Evolutionary conservation across 2,329 filamentous ascomycete genomes (phyloP).

Genomic region (Aspergillus sp.): DNA sequence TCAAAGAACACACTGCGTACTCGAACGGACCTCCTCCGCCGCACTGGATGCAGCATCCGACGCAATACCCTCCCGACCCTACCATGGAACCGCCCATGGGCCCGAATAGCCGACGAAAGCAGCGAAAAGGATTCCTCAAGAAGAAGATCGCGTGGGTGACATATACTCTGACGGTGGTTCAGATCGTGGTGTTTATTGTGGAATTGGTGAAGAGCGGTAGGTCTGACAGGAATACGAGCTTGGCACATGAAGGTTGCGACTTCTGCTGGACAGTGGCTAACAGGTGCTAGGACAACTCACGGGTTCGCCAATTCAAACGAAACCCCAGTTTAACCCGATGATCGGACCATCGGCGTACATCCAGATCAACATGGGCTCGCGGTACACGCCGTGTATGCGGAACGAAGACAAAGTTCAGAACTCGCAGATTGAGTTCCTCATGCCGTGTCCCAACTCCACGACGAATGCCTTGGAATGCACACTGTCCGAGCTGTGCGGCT

Average conservation of each 20-base stretch:
- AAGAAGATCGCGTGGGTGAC: conserved; percentile 73
- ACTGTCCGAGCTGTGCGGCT: conserved; percentile 79
- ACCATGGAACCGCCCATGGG: conserved; percentile 21
- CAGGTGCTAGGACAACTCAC: conserved; percentile 64
- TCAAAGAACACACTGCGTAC: conserved; percentile 38
- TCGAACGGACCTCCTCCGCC: conserved; percentile 29
- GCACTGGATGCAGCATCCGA: conserved; percentile 45
- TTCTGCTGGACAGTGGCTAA: conserved; percentile 4
- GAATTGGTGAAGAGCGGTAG: conserved; percentile 82
- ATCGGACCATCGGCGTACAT: conserved; percentile 89
- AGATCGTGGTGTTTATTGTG: conserved; percentile 82
- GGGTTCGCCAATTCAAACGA: conserved; percentile 65
- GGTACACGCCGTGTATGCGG: conserved; percentile 94
- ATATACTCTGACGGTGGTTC: conserved; percentile 73
- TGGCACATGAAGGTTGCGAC: not conserved
- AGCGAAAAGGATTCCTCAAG: conserved; percentile 55
- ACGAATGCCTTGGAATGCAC: conserved; percentile 63
- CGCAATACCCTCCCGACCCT: conserved; percentile 50
- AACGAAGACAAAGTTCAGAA: conserved; percentile 52
- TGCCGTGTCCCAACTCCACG: conserved; percentile 81
- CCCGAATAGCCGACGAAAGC: conserved; percentile 21
- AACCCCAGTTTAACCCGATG: conserved; percentile 92
- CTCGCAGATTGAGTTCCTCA: conserved; percentile 42
- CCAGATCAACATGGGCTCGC: conserved; percentile 94
- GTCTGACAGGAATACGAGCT: conserved; percentile 27